Conservation (phyloP, 1,139 yeast genomes). For the Nakaseomyces nivariensis region DNA sequence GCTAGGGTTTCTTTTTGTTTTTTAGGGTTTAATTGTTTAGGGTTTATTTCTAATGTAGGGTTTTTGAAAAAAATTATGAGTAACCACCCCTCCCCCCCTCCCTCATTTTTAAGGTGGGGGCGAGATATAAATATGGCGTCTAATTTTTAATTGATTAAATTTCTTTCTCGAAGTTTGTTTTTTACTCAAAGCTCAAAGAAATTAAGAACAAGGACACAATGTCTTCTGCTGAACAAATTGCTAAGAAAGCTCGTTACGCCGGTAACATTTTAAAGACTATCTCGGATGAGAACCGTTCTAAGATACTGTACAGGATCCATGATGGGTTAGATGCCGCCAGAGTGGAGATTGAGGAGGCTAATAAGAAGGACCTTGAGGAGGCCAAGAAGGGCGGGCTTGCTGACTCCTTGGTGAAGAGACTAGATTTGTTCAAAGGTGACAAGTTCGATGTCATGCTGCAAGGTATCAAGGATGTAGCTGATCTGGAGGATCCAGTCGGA, state of each 20-base stretch:
- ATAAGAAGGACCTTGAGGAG: constrained; percentile 58
- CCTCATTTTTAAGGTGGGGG: too few relatives aligned
- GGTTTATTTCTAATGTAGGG: too few relatives aligned
- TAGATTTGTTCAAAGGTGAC: constrained; percentile 71
- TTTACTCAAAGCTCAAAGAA: background rate
- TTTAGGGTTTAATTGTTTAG: too few relatives aligned
- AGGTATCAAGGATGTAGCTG: constrained; percentile 87
- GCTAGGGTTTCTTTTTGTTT: too few relatives aligned
- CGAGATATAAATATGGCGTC: too few relatives aligned
- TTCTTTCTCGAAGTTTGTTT: too few relatives aligned
- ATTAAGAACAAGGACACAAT: background rate
- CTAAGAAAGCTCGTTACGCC: constrained; percentile 67
- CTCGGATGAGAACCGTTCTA: constrained; percentile 60
- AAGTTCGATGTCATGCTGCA: constrained; percentile 91
- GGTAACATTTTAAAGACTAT: constrained; percentile 74
- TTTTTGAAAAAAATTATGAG: too few relatives aligned
- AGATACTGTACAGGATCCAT: constrained; percentile 62
- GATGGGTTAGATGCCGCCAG: constrained; percentile 53
- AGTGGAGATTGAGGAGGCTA: constrained; percentile 58
- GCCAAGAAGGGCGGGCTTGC: constrained; percentile 55
- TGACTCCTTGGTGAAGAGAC: constrained; percentile 64
- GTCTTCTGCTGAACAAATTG: constrained; percentile 41
- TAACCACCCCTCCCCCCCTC: too few relatives aligned
- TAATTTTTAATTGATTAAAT: too few relatives aligned
- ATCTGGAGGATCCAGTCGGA: constrained; percentile 83